Evolutionary conservation across 495 filamentous ascomycete species (phyloP).

Genomic region (Aspergillus nanangensis): DNA sequence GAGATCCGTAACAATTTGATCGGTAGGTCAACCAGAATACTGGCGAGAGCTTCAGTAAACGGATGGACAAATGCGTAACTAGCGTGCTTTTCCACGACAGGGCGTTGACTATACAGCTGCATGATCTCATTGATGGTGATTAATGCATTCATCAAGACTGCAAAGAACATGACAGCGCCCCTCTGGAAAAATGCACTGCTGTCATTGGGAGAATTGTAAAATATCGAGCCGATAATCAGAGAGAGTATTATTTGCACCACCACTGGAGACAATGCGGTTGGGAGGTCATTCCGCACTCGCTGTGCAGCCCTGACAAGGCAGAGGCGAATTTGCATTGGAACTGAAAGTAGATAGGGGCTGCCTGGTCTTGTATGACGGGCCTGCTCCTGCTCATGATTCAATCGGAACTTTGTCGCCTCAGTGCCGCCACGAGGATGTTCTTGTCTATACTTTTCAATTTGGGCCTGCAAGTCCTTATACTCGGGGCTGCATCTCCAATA

Average conservation of each 20-base stretch:
- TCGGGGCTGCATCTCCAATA: constrained; percentile 50
- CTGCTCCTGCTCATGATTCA: constrained; percentile 20
- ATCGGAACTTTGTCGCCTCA: constrained; percentile 23
- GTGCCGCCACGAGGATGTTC: constrained; percentile 15
- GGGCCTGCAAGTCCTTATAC: constrained; percentile 39
- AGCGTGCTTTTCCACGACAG: constrained; percentile 58
- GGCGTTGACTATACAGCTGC: constrained; percentile 48
- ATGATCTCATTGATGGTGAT: constrained; percentile 52
- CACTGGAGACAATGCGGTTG: constrained; percentile 61
- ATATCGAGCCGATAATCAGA: constrained; percentile 77
- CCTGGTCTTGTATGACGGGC: constrained; percentile 26
- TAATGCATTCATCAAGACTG: constrained; percentile 59
- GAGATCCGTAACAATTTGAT: constrained; percentile 39
- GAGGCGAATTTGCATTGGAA: constrained; percentile 43
- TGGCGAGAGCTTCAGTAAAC: constrained; percentile 50
- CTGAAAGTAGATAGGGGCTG: constrained; percentile 38
- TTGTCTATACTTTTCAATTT: constrained; percentile 38
- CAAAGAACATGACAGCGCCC: constrained; percentile 81
- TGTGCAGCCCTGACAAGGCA: constrained; percentile 45
- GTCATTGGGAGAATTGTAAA: constrained; percentile 51
- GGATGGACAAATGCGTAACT: constrained; percentile 60
- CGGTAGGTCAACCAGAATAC: constrained; percentile 51
- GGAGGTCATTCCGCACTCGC: constrained; percentile 61
- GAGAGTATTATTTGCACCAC: constrained; percentile 69
- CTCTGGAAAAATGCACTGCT: constrained; percentile 26